Conservation (phyloP, 805 yeast species). For the Hyphopichia homilentoma region DNA sequence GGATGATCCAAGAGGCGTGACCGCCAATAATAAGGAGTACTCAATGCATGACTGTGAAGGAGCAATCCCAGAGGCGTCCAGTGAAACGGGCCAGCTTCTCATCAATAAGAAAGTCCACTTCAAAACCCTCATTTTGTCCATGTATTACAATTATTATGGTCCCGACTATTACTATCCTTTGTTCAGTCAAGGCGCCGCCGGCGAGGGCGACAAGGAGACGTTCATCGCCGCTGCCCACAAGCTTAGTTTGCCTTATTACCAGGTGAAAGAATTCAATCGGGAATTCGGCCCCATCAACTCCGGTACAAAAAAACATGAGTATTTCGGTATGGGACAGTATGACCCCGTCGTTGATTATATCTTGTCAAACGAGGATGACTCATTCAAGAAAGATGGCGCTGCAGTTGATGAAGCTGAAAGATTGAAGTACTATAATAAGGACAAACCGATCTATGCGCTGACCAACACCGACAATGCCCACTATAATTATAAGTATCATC, state of each 20-base stretch:
- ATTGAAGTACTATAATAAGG: constrained; percentile 9
- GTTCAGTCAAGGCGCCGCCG: constrained; percentile 39
- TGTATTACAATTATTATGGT: constrained; percentile 37
- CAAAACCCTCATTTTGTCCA: constrained; percentile 26
- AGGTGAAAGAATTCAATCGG: constrained; percentile 32
- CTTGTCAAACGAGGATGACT: constrained; percentile 9
- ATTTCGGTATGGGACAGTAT: constrained; percentile 36
- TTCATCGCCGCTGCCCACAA: constrained; percentile 40
- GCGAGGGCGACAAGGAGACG: constrained; percentile 42
- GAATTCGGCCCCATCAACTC: constrained; percentile 32
- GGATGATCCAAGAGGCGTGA: constrained; percentile 22
- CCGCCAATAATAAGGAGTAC: constrained; percentile 5
- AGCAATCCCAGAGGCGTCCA: constrained; percentile 33
- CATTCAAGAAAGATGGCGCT: constrained; percentile 10
- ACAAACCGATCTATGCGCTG: constrained; percentile 16
- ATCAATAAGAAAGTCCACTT: constrained; percentile 31
- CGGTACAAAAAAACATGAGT: constrained; percentile 20
- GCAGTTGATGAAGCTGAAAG: constrained; percentile 7
- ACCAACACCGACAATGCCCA: constrained; percentile 15
- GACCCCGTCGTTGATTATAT: constrained; percentile 31
- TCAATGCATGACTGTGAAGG: constrained; percentile 28
- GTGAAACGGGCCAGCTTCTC: constrained; percentile 38
- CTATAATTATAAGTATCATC: constrained; percentile 27
- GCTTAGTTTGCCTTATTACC: constrained; percentile 32
- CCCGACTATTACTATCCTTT: constrained; percentile 35